Conservation (phyloP, 179 eudicot genomes). For the Pouteria campechiana region DNA sequence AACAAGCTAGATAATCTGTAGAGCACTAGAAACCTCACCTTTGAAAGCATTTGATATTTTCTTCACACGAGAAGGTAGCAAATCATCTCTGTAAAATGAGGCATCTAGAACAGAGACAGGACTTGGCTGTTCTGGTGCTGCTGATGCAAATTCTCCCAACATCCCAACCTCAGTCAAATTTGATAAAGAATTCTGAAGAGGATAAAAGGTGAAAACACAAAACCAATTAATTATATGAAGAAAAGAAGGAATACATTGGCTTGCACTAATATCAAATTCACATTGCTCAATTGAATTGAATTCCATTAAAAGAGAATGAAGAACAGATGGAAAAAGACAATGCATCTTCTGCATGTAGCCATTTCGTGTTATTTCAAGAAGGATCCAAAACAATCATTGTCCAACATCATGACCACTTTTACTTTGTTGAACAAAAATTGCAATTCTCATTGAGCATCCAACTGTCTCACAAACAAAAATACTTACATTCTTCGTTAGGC, state of each 20-base stretch:
- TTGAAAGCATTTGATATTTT: constrained; percentile 28
- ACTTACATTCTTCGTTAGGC: constrained; percentile 32
- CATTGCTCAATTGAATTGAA: too few species aligned
- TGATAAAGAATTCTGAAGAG: constrained; percentile 33
- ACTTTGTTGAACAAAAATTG: too few species aligned
- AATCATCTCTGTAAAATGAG: constrained; percentile 40
- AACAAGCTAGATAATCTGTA: too few species aligned
- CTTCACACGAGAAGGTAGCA: constrained; percentile 63
- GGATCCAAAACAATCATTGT: too few species aligned
- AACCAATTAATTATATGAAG: constrained; percentile 4
- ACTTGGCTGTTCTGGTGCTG: constrained; percentile 65
- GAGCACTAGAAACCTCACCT: constrained; percentile 30
- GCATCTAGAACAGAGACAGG: constrained; percentile 91
- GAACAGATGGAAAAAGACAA: too few species aligned
- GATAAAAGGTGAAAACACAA: constrained; percentile 6
- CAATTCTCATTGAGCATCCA: too few species aligned
- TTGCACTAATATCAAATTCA: too few species aligned
- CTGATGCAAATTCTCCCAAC: constrained; percentile 16
- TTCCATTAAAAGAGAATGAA: too few species aligned
- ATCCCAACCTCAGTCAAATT: constrained; percentile 32
- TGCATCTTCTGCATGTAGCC: too few species aligned
- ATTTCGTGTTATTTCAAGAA: too few species aligned
- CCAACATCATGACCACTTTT: too few species aligned
- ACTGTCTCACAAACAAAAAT: constrained; percentile 6
- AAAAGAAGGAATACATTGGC: too few species aligned